Conservation (phyloP, 306 rosid genomes). For the Quercus robur region DNA sequence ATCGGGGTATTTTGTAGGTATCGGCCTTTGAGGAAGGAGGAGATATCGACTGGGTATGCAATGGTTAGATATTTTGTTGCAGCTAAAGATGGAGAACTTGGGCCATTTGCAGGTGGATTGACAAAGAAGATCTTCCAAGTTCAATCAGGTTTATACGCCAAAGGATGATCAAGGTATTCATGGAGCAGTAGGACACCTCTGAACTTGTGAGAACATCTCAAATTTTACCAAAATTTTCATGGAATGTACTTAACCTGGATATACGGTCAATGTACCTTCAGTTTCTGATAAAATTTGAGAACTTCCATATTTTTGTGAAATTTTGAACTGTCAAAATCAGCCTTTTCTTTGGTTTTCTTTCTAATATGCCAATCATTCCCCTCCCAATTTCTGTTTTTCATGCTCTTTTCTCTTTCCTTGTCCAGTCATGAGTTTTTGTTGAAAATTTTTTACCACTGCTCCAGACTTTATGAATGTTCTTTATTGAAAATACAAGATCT, state of each 20-base stretch:
- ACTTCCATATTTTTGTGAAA: neutral
- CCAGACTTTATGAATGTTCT: neutral
- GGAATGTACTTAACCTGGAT: neutral
- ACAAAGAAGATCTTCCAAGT: conserved; percentile 20
- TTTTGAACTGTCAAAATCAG: neutral
- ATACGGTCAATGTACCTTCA: neutral
- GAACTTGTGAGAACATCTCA: no score
- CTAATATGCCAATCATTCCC: neutral
- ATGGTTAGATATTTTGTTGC: conserved; percentile 19
- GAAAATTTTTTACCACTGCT: neutral
- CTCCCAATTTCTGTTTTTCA: neutral
- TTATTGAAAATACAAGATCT: neutral
- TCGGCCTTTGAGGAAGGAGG: conserved; percentile 44
- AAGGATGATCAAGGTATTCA: conserved; percentile 23
- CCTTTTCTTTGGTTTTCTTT: neutral
- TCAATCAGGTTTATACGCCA: conserved; percentile 21
- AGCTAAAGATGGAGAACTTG: conserved; percentile 24
- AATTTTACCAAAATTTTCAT: neutral
- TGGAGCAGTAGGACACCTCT: no score
- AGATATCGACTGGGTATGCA: conserved; percentile 2
- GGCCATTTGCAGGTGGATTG: conserved; percentile 5
- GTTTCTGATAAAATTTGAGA: neutral
- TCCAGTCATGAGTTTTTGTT: neutral
- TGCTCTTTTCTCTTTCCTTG: neutral
- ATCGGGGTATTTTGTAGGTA: conserved; percentile 63